Conservation (phyloP, 169 alveolate species). For the Plasmodium falciparum region DNA sequence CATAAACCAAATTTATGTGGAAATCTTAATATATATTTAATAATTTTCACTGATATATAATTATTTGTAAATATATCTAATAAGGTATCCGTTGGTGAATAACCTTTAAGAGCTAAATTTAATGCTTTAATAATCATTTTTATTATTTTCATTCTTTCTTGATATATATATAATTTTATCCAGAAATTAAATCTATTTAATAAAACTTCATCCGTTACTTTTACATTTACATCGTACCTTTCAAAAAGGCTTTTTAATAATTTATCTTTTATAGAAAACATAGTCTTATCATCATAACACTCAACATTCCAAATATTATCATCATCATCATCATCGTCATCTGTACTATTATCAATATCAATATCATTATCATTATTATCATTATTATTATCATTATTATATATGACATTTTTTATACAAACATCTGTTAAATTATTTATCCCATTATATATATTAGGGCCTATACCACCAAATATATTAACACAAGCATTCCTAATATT, state of each 20-base stretch:
- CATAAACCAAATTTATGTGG: conserved; percentile 83
- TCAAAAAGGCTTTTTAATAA: conserved; percentile 13
- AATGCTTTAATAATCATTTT: conserved; percentile 64
- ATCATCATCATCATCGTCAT: no score
- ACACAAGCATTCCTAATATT: neutral
- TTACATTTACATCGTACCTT: conserved; percentile 30
- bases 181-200: conserved; percentile 53
- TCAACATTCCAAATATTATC: neutral
- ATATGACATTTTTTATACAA: neutral
- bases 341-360: neutral
- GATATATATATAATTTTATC: conserved; percentile 60
- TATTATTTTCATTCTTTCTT: conserved; percentile 50
- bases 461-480: neutral
- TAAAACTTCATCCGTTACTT: conserved; percentile 28
- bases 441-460: neutral
- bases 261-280: conserved; percentile 25
- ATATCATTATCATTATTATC: neutral
- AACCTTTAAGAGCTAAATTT: conserved; percentile 68
- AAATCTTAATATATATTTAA: conserved; percentile 75
- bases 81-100: conserved; percentile 73
- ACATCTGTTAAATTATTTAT: neutral
- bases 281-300: neutral
- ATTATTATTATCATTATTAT: neutral
- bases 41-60: conserved; percentile 69
- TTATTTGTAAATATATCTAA: conserved; percentile 69